Evolutionary conservation across 805 yeast genomes (phyloP).

Genomic region (Lipomyces yamanashiensis): DNA sequence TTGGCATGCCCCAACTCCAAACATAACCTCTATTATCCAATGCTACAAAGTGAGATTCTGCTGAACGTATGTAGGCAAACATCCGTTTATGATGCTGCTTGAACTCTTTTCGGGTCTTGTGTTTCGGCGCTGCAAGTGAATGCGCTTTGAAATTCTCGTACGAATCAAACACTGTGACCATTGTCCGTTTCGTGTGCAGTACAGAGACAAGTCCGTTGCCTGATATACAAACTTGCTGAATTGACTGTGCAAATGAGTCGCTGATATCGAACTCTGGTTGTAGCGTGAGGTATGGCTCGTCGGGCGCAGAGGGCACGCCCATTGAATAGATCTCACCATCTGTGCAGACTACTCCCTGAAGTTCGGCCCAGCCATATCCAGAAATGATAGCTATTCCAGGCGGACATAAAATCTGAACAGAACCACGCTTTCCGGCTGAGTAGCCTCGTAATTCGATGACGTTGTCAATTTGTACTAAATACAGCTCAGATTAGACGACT

Average conservation of each 20-base stretch:
- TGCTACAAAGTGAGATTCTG: constrained; percentile 26
- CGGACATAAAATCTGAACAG: neutral
- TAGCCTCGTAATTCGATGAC: constrained; percentile 22
- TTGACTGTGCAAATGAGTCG: constrained; percentile 13
- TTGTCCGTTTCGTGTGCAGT: constrained; percentile 1
- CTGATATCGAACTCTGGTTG: constrained; percentile 6
- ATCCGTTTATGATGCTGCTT: constrained; percentile 8
- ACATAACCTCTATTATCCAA: constrained; percentile 23
- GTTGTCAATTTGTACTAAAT: constrained; percentile 21
- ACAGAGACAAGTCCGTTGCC: constrained; percentile 21
- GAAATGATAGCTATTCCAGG: constrained; percentile 1
- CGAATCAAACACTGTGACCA: constrained; percentile 10
- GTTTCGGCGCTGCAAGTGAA: neutral
- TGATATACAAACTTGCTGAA: constrained; percentile 5
- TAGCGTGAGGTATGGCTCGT: neutral
- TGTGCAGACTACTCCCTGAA: constrained; percentile 29
- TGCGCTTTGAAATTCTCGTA: constrained; percentile 1
- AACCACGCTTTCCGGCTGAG: constrained; percentile 16
- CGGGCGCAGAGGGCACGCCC: neutral
- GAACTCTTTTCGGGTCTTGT: constrained; percentile 13
- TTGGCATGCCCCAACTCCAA: constrained; percentile 27
- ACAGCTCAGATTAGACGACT: neutral
- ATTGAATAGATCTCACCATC: constrained; percentile 15
- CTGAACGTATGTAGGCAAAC: constrained; percentile 10
- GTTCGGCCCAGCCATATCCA: constrained; percentile 27